Evolutionary conservation across 768 basidiomycete species (phyloP).

Genomic region (Agrocybe chaxingu): DNA sequence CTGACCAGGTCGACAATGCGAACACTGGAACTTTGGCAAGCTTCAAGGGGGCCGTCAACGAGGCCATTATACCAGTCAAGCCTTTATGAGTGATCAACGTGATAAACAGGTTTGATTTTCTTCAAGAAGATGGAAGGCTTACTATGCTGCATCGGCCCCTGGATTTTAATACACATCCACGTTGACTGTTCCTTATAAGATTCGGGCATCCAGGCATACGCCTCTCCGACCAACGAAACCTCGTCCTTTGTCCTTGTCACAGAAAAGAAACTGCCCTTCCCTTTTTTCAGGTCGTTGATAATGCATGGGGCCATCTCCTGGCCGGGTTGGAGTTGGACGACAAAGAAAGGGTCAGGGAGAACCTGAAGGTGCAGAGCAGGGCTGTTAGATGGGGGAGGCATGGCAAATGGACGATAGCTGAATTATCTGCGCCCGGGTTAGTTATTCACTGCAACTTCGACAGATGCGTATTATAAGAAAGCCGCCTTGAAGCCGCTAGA

Average conservation of each 20-base stretch:
- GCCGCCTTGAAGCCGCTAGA: neutral
- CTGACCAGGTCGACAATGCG: conserved; percentile 61
- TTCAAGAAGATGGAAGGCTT: conserved; percentile 8
- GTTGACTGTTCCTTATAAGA: conserved; percentile 33
- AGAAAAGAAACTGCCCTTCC: conserved; percentile 39
- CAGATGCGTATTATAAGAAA: neutral
- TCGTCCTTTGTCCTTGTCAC: conserved; percentile 61
- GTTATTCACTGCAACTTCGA: neutral
- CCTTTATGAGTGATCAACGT: conserved; percentile 25
- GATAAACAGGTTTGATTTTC: neutral
- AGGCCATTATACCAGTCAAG: conserved; percentile 54
- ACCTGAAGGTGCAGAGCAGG: conserved; percentile 47
- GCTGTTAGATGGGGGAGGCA: conserved; percentile 45
- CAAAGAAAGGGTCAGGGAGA: conserved; percentile 39
- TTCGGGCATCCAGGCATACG: conserved; percentile 32
- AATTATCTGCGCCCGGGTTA: neutral
- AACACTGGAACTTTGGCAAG: conserved; percentile 52
- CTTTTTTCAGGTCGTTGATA: conserved; percentile 25
- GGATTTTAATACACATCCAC: conserved; percentile 62
- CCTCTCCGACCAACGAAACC: conserved; percentile 54
- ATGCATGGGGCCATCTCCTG: conserved; percentile 32
- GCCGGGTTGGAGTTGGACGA: conserved; percentile 39
- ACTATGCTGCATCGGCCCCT: conserved; percentile 69
- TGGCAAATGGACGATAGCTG: conserved; percentile 8
- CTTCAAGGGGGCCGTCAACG: conserved; percentile 52